Percentiles rank a stretch among this genome's conserved stretches.
Conservation (phyloP, 495 filamentous ascomycete genomes). For the Hamigera avellanea region DNA sequence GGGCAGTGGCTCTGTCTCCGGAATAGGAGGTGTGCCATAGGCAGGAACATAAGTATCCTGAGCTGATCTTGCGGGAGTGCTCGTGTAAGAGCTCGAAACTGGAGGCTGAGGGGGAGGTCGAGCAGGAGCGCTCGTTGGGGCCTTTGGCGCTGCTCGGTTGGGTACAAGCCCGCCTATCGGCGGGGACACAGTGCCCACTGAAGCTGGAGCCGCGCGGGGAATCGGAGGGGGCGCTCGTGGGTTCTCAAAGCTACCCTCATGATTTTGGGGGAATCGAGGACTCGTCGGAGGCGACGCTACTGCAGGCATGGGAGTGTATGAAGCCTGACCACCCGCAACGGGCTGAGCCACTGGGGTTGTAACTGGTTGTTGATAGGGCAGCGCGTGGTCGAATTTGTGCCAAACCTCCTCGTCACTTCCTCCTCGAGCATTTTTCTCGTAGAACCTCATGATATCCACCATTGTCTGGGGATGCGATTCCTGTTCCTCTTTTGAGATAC, state of each 20-base stretch:
- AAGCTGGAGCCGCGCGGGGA: conserved; percentile 42
- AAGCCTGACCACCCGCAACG: too few species aligned
- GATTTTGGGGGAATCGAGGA: conserved; percentile 83
- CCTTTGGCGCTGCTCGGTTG: conserved; percentile 33
- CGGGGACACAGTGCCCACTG: conserved; percentile 17
- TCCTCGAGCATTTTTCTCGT: conserved; percentile 80
- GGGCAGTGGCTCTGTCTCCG: conserved; percentile 47
- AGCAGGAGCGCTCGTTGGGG: conserved; percentile 21
- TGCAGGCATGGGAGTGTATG: conserved; percentile 6
- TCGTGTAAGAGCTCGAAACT: conserved; percentile 13
- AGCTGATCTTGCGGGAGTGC: conserved; percentile 8
- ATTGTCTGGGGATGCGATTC: conserved; percentile 91
- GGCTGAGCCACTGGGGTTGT: conserved; percentile 1
- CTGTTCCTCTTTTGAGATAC: conserved; percentile 92
- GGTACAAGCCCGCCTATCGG: conserved; percentile 26
- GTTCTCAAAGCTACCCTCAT: conserved; percentile 93
- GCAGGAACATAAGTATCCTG: conserved; percentile 15
- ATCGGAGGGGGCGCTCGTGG: conserved; percentile 87
- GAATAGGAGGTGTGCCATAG: conserved; percentile 24
- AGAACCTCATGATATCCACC: conserved; percentile 90
- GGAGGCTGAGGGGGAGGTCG: conserved; percentile 44
- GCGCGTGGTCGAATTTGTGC: conserved; percentile 89
- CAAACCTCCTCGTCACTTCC: conserved; percentile 75
- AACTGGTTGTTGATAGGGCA: conserved; percentile 44
- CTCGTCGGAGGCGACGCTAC: conserved; percentile 75